phyloP scores from a whole-genome alignment of 176 grass and related monocot species.

The Rhynchospora tenuis region DNA sequence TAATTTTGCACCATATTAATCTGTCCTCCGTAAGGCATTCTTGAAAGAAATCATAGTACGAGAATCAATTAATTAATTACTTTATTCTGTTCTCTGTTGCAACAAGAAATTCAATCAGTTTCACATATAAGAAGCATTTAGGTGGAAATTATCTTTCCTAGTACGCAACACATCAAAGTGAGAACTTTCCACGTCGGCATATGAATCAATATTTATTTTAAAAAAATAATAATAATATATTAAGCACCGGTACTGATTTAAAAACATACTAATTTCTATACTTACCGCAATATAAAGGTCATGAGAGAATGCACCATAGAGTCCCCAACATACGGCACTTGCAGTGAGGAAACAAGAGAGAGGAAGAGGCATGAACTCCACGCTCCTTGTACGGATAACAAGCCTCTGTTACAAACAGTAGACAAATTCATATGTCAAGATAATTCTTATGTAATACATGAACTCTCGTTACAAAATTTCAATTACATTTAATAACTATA shows the following conservation, averaged over 20 bases:
- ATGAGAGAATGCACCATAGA: conserved; percentile 65
- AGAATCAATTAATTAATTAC: background rate
- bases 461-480: too few relatives aligned
- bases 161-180: background rate
- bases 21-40: background rate
- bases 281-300: conserved; percentile 62
- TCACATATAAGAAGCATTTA: background rate
- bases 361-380: conserved; percentile 84
- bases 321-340: conserved; percentile 73
- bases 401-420: conserved; percentile 39
- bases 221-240: too few relatives aligned
- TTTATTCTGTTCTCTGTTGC: background rate
- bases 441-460: background rate
- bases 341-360: conserved; percentile 78
- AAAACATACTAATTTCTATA: background rate
- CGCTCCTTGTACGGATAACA: conserved; percentile 75
- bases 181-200: background rate
- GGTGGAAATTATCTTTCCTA: background rate
- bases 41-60: background rate
- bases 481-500: background rate
- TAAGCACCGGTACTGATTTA: background rate
- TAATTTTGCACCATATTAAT: background rate
- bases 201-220: background rate
- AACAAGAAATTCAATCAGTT: background rate
- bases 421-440: background rate